These are phyloP conservation scores for Mucor plumbeus DNA, from an alignment of 371 early-diverging fungal genomes.

Conservation along the genomic window DNA sequence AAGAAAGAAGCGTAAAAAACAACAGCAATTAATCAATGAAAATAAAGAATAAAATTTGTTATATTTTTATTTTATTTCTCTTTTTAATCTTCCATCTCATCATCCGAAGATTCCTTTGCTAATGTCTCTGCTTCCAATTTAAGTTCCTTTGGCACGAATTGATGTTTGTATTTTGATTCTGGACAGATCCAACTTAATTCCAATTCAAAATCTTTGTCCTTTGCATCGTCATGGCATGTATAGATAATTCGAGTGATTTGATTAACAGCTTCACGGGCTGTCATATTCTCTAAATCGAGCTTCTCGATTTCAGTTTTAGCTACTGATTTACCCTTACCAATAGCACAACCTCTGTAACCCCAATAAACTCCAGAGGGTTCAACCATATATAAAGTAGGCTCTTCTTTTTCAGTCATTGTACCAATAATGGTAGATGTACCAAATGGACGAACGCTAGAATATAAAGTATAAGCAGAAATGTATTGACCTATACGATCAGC, in stretches of 20 bases:
- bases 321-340: constrained; percentile 96
- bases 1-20: constrained; percentile 18
- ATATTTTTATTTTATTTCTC: not conserved
- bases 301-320: constrained; percentile 98
- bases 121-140: constrained; percentile 84
- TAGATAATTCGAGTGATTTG: constrained; percentile 96
- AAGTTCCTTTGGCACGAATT: constrained; percentile 88
- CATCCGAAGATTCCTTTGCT: constrained; percentile 74
- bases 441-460: constrained; percentile 98
- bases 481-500: constrained; percentile 94
- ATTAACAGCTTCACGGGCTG: constrained; percentile 89
- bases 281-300: constrained; percentile 84
- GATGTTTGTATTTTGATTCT: constrained; percentile 81
- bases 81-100: constrained; percentile 60
- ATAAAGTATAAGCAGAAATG: constrained; percentile 94
- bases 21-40: constrained; percentile 13
- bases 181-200: constrained; percentile 96
- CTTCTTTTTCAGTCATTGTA: constrained; percentile 66
- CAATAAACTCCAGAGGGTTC: constrained; percentile 97
- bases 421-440: constrained; percentile 89
- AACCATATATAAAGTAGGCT: constrained; percentile 89
- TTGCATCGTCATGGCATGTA: constrained; percentile 94
- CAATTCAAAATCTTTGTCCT: constrained; percentile 97
- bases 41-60: not conserved
- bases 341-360: constrained; percentile 95